Base-by-base conservation (phyloP, 352 stramenopile genomes). In the Blastocystis sp. region DNA sequence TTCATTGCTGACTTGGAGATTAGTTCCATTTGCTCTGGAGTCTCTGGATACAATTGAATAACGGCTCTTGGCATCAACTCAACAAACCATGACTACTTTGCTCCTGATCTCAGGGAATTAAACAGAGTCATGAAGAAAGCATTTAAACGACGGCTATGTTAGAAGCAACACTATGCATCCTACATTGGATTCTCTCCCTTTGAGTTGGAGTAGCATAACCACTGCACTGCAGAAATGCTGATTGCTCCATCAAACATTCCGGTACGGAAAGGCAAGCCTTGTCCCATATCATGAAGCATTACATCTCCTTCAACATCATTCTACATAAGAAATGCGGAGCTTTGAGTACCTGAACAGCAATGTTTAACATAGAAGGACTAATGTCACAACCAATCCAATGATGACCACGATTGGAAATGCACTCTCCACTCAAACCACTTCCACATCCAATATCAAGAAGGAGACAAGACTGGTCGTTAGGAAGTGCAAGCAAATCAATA, bases 181-280 rank as follows among this genome's bases (percentile, higher is more conserved):
- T 96, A 94, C 78, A 95, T 93, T 2, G 93, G 92, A 66, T 92
- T 96, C 90, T 99, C 95, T 69, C 95, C 92, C 78, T 95, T 97
- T 78, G 95, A 95, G 90, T 98, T 97, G 81, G 95, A 97, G 91
- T 99, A 99, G 89, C 96, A 99, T 27, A 99, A 92, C 97, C 97
- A 99, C 91, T 99, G 97, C 35, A 99, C 89, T n/a, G 97, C 97
- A 16, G 95, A 98, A 87, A 99, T 98, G 87, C 95, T 98, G 90
- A 99, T 98, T 88, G 93, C 97, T 24, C 96, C 96, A 89, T 99
- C 97, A 88, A 99, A 99, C 0, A 95, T 93, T 7, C 95, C 95
- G 0, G 94, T 93, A 80, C 96, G 94, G 91, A 99, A 99, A 19
- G 96, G 95, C 27, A 99, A 89, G 42, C 97, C 97, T 77, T 94